These are phyloP conservation scores for Metschnikowia matae DNA, from an alignment of 805 yeast species.

Conservation along the genomic window DNA sequence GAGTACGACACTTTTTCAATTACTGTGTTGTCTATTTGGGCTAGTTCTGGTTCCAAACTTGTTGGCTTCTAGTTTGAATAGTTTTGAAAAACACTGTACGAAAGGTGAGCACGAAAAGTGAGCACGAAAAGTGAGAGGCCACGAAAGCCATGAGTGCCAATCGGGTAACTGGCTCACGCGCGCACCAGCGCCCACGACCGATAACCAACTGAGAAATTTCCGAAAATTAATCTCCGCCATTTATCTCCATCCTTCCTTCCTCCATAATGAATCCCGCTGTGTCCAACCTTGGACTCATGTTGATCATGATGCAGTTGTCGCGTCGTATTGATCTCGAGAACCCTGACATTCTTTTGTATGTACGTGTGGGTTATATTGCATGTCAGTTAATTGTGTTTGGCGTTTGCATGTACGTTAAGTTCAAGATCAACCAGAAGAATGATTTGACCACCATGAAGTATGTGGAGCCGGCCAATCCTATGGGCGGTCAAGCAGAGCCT, in stretches of 20 bases:
- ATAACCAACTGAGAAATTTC: background rate
- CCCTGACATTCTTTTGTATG: slow-evolving; percentile 66
- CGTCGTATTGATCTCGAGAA: slow-evolving; percentile 86
- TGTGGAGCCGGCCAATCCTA: slow-evolving; percentile 76
- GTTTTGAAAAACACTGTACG: too few species aligned
- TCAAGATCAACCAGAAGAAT: slow-evolving; percentile 64
- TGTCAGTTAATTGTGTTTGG: slow-evolving; percentile 63
- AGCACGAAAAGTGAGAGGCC: too few species aligned
- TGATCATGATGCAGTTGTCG: slow-evolving; percentile 93
- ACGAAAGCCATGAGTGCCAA: background rate
- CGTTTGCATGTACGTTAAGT: slow-evolving; percentile 63
- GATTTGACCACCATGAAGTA: slow-evolving; percentile 90
- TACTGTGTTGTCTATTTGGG: too few species aligned
- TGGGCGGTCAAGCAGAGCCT: slow-evolving; percentile 70
- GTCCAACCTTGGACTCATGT: slow-evolving; percentile 83
- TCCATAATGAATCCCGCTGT: slow-evolving; percentile 78
- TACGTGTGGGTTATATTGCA: slow-evolving; percentile 65
- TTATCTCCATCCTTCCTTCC: background rate
- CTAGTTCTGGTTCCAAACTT: too few species aligned
- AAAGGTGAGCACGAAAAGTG: too few species aligned
- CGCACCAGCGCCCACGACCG: background rate
- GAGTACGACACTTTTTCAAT: too few species aligned
- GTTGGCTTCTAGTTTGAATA: too few species aligned
- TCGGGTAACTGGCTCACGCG: slow-evolving; percentile 10
- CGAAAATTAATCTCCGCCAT: background rate